These are phyloP conservation scores for Macrocystidia cucumis DNA, from an alignment of 1,284 basidiomycete species.

Conservation along the genomic window DNA sequence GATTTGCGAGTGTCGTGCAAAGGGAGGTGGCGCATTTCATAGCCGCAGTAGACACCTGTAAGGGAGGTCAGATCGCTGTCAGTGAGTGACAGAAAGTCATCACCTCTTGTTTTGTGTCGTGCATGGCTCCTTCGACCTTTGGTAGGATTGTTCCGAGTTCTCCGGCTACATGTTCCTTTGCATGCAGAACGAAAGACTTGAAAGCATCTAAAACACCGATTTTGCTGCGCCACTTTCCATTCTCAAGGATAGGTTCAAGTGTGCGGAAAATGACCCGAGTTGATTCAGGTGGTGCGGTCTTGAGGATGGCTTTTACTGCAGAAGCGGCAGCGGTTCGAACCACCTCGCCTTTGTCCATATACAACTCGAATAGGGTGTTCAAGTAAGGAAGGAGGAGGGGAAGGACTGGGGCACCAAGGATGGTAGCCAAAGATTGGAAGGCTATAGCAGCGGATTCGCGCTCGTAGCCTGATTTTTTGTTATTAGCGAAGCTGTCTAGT, in stretches of 20 bases:
- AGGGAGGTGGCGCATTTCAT: constrained; percentile 91
- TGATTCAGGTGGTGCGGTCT: constrained; percentile 81
- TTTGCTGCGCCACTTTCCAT: constrained; percentile 94
- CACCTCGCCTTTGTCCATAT: constrained; percentile 94
- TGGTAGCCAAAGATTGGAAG: constrained; percentile 69
- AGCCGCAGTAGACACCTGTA: constrained; percentile 84
- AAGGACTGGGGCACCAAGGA: constrained; percentile 70
- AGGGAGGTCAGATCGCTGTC: constrained; percentile 2
- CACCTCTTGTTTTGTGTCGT: constrained; percentile 96
- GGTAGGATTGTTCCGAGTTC: constrained; percentile 84
- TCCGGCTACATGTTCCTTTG: constrained; percentile 79
- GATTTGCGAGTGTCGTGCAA: constrained; percentile 90
- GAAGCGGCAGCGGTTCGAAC: constrained; percentile 77
- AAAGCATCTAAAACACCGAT: constrained; percentile 90
- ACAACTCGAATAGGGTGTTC: constrained; percentile 75
- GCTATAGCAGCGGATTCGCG: constrained; percentile 88
- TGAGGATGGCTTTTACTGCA: constrained; percentile 83
- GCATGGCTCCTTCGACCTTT: constrained; percentile 87
- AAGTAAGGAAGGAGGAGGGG: constrained; percentile 83
- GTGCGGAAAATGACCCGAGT: constrained; percentile 67
- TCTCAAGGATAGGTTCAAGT: constrained; percentile 71
- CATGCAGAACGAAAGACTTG: constrained; percentile 62
- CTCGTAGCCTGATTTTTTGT: constrained; percentile 90
- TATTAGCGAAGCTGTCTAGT: constrained; percentile 68
- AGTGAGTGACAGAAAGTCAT: constrained; percentile 11